phyloP scores from a whole-genome alignment of 495 filamentous ascomycete species.

The Endocarpon pusillum region DNA sequence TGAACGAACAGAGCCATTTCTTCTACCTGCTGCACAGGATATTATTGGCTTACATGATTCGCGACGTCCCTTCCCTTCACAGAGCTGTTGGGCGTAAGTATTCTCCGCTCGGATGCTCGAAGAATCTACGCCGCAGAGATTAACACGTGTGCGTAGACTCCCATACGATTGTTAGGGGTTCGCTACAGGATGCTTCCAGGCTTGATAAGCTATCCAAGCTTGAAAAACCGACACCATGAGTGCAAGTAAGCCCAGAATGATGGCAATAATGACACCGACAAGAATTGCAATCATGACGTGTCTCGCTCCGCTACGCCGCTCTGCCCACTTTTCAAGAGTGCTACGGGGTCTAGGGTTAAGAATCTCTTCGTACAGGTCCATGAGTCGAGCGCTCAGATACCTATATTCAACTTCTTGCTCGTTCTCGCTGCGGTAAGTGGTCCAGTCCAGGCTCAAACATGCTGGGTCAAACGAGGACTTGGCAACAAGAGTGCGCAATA shows the following conservation, averaged over 20 bases:
- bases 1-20: too few species aligned
- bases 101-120: too few species aligned
- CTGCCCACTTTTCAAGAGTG: conserved; percentile 15
- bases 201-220: conserved; percentile 10
- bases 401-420: conserved; percentile 16
- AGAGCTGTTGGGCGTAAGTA: too few species aligned
- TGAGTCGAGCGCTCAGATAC: conserved; percentile 16
- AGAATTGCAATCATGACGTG: conserved; percentile 22
- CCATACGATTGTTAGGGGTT: too few species aligned
- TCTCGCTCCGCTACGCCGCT: conserved; percentile 20
- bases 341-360: conserved; percentile 19
- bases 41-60: too few species aligned
- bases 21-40: too few species aligned
- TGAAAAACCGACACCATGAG: conserved; percentile 8
- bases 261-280: conserved; percentile 14
- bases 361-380: conserved; percentile 19
- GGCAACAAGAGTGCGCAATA: conserved; percentile 14
- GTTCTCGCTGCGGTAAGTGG: conserved; percentile 12
- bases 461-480: conserved; percentile 15
- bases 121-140: too few species aligned
- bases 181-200: conserved; percentile 12
- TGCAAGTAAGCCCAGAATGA: conserved; percentile 8
- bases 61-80: too few species aligned
- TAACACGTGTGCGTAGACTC: too few species aligned
- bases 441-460: conserved; percentile 14